Evolutionary conservation across 805 yeast species (phyloP).

Genomic region (Barnettozyma californica): DNA sequence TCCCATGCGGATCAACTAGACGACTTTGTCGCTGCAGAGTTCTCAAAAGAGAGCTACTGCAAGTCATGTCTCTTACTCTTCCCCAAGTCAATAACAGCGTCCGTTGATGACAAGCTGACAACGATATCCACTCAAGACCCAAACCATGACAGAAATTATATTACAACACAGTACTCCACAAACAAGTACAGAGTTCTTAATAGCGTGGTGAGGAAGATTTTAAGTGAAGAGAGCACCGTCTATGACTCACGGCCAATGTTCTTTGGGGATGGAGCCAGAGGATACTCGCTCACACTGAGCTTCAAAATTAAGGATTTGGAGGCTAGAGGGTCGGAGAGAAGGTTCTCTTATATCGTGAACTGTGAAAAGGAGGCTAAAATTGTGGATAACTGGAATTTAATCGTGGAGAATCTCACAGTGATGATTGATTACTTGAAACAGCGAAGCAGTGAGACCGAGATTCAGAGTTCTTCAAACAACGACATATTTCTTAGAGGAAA

Average conservation of each 20-base stretch:
- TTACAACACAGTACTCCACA: constrained; percentile 60
- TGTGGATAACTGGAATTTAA: constrained; percentile 49
- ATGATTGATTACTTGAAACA: constrained; percentile 37
- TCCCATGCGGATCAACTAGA: constrained; percentile 23
- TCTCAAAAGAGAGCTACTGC: constrained; percentile 46
- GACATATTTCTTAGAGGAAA: constrained; percentile 55
- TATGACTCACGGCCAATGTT: constrained; percentile 58
- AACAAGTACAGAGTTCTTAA: constrained; percentile 48
- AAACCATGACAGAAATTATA: constrained; percentile 25
- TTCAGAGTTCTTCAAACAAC: constrained; percentile 26
- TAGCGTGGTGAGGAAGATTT: constrained; percentile 55
- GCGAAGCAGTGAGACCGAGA: constrained; percentile 25
- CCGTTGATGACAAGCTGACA: constrained; percentile 20
- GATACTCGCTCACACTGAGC: constrained; percentile 53
- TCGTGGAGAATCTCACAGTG: constrained; percentile 35
- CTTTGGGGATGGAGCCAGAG: constrained; percentile 57
- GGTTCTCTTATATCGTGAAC: constrained; percentile 55
- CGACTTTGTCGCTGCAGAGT: constrained; percentile 30
- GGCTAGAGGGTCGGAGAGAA: constrained; percentile 71
- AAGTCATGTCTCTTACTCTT: constrained; percentile 53
- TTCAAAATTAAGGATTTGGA: constrained; percentile 59
- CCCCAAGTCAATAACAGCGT: constrained; percentile 31
- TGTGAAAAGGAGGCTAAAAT: constrained; percentile 49
- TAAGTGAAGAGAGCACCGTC: constrained; percentile 60
- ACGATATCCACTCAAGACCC: constrained; percentile 28